Conservation (phyloP, 768 basidiomycete species). For the Podaxis mareebaensis region DNA sequence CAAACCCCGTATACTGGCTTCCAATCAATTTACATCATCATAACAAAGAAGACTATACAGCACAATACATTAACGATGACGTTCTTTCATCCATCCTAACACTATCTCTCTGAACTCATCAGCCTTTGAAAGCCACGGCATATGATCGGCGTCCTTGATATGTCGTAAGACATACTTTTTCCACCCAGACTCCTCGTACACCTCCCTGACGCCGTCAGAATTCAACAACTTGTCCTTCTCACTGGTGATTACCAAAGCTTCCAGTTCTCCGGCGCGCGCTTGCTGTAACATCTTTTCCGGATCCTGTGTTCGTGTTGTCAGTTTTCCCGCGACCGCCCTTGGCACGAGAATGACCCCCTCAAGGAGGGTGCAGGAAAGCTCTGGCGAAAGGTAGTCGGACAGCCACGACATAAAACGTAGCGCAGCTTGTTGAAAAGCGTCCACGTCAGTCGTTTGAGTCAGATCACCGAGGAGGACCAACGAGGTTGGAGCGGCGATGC, state of each 20-base stretch:
- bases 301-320: slow-evolving; percentile 29
- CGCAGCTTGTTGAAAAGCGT: slow-evolving; percentile 24
- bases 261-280: slow-evolving; percentile 25
- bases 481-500: slow-evolving; percentile 21
- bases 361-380: slow-evolving; percentile 21
- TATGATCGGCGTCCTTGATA: slow-evolving; percentile 30
- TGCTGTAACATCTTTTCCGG: slow-evolving; percentile 23
- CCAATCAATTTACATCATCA: neutral
- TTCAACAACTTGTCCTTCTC: slow-evolving; percentile 26
- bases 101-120: slow-evolving; percentile 24
- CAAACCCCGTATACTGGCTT: neutral
- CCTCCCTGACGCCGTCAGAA: slow-evolving; percentile 21
- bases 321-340: slow-evolving; percentile 20
- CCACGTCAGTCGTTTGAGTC: slow-evolving; percentile 23
- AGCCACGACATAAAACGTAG: slow-evolving; percentile 21
- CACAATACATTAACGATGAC: neutral
- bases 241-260: slow-evolving; percentile 27
- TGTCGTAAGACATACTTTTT: slow-evolving; percentile 21
- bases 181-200: slow-evolving; percentile 26
- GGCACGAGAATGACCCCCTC: slow-evolving; percentile 27
- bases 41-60: neutral
- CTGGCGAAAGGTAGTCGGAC: slow-evolving; percentile 18
- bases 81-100: slow-evolving; percentile 23
- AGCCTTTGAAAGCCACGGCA: slow-evolving; percentile 27
- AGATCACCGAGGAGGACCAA: slow-evolving; percentile 22